Evolutionary conservation across 108 stramenopile species (phyloP).

Genomic region (Skeletonema menzelii): DNA sequence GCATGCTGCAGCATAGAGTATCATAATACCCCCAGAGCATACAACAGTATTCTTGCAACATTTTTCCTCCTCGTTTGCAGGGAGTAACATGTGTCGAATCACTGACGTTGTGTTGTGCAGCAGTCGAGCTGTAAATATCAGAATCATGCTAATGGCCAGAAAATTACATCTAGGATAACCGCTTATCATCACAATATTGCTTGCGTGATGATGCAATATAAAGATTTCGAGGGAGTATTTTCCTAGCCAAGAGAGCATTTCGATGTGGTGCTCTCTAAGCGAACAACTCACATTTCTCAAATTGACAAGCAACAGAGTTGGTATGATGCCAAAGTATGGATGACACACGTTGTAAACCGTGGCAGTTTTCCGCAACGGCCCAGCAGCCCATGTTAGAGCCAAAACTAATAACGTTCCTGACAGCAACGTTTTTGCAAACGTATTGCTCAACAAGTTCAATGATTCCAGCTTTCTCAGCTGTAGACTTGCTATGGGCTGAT

Average conservation of each 20-base stretch:
- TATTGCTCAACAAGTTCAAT: conserved; percentile 5
- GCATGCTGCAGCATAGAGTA: conserved; percentile 14
- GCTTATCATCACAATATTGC: conserved; percentile 17
- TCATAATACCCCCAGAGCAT: neutral
- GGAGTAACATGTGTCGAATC: conserved; percentile 37
- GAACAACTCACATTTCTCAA: conserved; percentile 63
- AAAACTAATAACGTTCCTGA: conserved; percentile 23
- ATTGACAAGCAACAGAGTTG: conserved; percentile 71
- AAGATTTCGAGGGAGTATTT: conserved; percentile 87
- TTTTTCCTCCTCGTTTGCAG: conserved; percentile 27
- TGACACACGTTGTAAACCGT: conserved; percentile 64
- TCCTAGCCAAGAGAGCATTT: conserved; percentile 68
- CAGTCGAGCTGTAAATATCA: conserved; percentile 17
- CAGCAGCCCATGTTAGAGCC: conserved; percentile 51
- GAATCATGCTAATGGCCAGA: conserved; percentile 13
- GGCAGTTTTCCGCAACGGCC: conserved; percentile 55
- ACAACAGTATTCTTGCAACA: conserved; percentile 5
- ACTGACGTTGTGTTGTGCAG: conserved; percentile 31
- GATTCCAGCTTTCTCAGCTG: conserved; percentile 41
- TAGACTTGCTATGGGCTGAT: conserved; percentile 65
- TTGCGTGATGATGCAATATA: conserved; percentile 80
- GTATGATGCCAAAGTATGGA: conserved; percentile 79
- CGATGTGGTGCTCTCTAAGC: conserved; percentile 53
- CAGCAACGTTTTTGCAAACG: conserved; percentile 49
- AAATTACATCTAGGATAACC: conserved; percentile 54